phyloP scores from a whole-genome alignment of 192 early-diverging fungal species.

The Bifiguratus adelaidae region DNA sequence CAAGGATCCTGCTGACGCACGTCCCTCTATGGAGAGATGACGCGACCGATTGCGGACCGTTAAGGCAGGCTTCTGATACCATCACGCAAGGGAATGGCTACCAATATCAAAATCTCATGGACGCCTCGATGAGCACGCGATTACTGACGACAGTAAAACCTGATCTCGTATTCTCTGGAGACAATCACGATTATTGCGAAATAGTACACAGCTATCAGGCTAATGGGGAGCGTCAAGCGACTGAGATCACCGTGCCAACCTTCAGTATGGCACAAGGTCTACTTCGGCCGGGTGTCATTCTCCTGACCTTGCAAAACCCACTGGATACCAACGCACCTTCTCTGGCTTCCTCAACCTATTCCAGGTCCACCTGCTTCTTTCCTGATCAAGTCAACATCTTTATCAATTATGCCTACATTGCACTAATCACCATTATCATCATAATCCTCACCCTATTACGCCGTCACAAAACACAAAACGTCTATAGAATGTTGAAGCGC shows the following conservation, averaged over 20 bases:
- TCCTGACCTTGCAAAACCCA: slow-evolving; percentile 33
- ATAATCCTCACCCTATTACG: no score
- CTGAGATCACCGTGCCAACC: slow-evolving; percentile 47
- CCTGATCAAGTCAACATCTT: slow-evolving; percentile 61
- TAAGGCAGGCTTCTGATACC: slow-evolving; percentile 30
- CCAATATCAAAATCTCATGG: slow-evolving; percentile 86
- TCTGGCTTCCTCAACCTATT: not conserved
- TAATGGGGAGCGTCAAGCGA: not conserved
- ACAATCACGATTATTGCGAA: slow-evolving; percentile 91
- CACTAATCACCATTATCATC: not conserved
- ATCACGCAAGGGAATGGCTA: slow-evolving; percentile 59
- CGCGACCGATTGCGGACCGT: slow-evolving; percentile 56
- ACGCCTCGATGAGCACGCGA: slow-evolving; percentile 30
- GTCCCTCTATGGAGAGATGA: slow-evolving; percentile 72
- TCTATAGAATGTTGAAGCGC: no score
- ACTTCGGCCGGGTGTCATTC: slow-evolving; percentile 37
- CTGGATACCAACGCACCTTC: not conserved
- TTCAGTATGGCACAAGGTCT: slow-evolving; percentile 54
- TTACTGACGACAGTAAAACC: slow-evolving; percentile 57
- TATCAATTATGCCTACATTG: slow-evolving; percentile 16
- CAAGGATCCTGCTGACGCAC: slow-evolving; percentile 72
- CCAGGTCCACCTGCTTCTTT: slow-evolving; percentile 35
- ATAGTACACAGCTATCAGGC: slow-evolving; percentile 26
- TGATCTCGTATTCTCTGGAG: slow-evolving; percentile 69
- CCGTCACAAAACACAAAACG: no score